Percentiles rank a stretch among this genome's conserved stretches.
These are phyloP conservation scores for Suillus subalutaceus DNA, from an alignment of 768 basidiomycete species.

Conservation along the genomic window DNA sequence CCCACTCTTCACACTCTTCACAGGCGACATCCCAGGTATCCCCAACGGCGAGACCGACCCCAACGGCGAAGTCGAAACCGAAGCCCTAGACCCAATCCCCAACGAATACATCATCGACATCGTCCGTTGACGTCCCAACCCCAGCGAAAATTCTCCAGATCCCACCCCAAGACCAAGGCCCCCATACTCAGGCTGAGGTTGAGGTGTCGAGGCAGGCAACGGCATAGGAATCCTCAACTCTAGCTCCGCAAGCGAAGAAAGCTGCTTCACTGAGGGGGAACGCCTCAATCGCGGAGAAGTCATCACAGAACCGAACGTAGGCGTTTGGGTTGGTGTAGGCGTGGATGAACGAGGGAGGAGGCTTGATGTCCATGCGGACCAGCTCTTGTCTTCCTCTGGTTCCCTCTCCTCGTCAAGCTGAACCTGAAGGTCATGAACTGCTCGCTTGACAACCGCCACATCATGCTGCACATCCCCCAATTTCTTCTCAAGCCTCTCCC, in stretches of 20 bases:
- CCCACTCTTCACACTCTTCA: not conserved
- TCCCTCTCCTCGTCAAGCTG: not conserved
- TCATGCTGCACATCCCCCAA: conserved; percentile 78
- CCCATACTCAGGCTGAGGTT: conserved; percentile 13
- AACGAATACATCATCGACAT: conserved; percentile 67
- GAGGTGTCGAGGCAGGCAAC: conserved; percentile 13
- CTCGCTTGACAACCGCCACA: conserved; percentile 67
- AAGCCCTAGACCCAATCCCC: conserved; percentile 52
- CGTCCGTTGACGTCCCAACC: conserved; percentile 42
- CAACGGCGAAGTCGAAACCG: not conserved
- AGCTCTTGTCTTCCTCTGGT: conserved; percentile 20
- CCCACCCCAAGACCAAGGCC: conserved; percentile 25
- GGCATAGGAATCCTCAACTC: conserved; percentile 66
- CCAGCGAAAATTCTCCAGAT: conserved; percentile 14
- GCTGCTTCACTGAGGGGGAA: conserved; percentile 41
- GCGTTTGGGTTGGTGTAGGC: conserved; percentile 32
- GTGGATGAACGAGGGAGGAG: conserved; percentile 50
- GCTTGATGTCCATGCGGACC: conserved; percentile 61
- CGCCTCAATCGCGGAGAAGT: conserved; percentile 63
- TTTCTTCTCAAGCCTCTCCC: conserved; percentile 55
- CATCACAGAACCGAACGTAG: conserved; percentile 76
- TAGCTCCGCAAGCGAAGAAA: conserved; percentile 41
- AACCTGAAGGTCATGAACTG: conserved; percentile 47
- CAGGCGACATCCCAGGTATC: conserved; percentile 9
- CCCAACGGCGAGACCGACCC: conserved; percentile 2